Base-by-base conservation (phyloP, 2,329 filamentous ascomycete species). In the Didymella pomorum region DNA sequence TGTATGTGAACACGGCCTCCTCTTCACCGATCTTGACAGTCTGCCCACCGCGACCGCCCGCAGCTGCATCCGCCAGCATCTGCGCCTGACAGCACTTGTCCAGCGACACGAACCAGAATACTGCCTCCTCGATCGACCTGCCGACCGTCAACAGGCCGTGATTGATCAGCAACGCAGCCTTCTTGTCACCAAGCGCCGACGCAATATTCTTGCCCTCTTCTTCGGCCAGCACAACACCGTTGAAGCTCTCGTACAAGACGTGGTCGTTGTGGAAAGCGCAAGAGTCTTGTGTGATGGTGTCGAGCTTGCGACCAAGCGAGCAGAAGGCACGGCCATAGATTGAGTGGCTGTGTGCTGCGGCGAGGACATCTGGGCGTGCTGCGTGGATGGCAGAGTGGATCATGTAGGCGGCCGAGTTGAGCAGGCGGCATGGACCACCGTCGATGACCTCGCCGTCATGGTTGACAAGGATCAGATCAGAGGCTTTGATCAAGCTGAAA, bases 11-110 rank as follows among this genome's bases (percentile, higher is more conserved):
- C 16, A 73, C 79, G 1, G 90, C 89, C 71, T 93, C 89, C 50
- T 87, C 85, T 1, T 89, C 84, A 9, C 82, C 79, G 66, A 93
- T 89, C 74, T 89, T 88, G 28, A 90, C 78, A 0, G 89, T 90
- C 71, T 83, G 77, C 1, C 83, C 82, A 1, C 89, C 89, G 2
- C 86, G 79, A 0, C 89, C 88, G 0, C 75, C 84, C 0, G 86
- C 86, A 0, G 83, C 82, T 0, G 83, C 83, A 65, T 85, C 83
- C 2, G 82, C 83, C 59, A 84, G 61, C 43, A 85, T 68, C 69
- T 85, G 83, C 33, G 80, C 78, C 57, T 84, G 78, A 66, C 82
- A 84, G 68, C 81, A 84, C 59, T 83, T 84, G 31, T 85, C 83
- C 59, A 85, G 58, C 48, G 78, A 79, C 1, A 83, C 75, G 50